A percentile compares a stretch with the other conserved stretches of the same genome.
Evolutionary conservation across 2,329 filamentous ascomycete genomes (phyloP).

Genomic region (Macrophomina phaseolina): DNA sequence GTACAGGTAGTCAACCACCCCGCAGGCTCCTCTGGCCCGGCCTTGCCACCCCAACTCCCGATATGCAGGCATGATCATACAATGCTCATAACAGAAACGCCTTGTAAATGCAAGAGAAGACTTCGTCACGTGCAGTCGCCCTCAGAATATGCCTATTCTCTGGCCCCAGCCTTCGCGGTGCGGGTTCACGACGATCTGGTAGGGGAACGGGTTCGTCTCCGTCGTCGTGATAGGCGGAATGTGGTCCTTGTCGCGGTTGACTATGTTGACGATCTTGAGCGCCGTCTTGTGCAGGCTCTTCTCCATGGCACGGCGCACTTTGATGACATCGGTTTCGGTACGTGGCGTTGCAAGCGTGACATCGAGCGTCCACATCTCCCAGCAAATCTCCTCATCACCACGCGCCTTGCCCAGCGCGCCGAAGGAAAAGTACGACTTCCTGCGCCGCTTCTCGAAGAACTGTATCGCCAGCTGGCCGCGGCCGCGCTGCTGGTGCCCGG

Average conservation of each 20-base stretch:
- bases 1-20: conserved; percentile 15
- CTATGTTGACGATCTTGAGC: conserved; percentile 86
- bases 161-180: conserved; percentile 80
- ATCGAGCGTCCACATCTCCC: conserved; percentile 95
- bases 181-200: conserved; percentile 88
- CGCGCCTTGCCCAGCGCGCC: conserved; percentile 51
- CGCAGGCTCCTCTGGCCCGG: conserved; percentile 2
- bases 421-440: conserved; percentile 78
- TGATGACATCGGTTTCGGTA: conserved; percentile 85
- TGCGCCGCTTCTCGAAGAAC: conserved; percentile 91
- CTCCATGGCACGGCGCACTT: conserved; percentile 90
- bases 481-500: conserved; percentile 61
- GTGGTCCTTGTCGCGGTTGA: conserved; percentile 89
- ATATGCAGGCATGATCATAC: conserved; percentile 21
- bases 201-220: conserved; percentile 92
- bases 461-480: conserved; percentile 83
- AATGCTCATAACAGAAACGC: conserved; percentile 24
- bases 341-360: conserved; percentile 90
- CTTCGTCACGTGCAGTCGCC: neutral
- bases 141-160: conserved; percentile 72
- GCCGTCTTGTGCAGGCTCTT: conserved; percentile 85
- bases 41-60: conserved; percentile 22
- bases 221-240: conserved; percentile 96
- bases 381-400: conserved; percentile 91
- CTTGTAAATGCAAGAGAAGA: conserved; percentile 12